These are phyloP conservation scores for Parietichytrium sp. DNA, from an alignment of 108 stramenopile genomes.

Conservation along the genomic window DNA sequence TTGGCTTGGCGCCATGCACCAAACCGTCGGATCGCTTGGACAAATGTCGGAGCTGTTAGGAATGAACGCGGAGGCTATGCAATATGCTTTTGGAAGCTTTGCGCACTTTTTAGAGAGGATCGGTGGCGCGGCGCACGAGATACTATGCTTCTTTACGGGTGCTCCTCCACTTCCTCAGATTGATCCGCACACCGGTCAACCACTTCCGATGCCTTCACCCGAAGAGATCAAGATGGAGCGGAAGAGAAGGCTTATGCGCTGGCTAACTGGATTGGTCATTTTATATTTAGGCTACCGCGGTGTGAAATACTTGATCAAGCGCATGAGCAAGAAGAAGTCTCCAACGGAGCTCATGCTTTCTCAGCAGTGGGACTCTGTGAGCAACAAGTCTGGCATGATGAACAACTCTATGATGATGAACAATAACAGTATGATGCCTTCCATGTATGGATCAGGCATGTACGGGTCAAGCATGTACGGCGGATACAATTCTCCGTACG, in stretches of 20 bases:
- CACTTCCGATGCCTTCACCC: background rate
- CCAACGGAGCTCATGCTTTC: conserved; percentile 30
- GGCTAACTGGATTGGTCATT: conserved; percentile 27
- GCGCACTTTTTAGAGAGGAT: conserved; percentile 35
- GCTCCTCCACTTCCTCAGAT: conserved; percentile 35
- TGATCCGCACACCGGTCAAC: conserved; percentile 33
- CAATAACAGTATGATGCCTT: background rate
- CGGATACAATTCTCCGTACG: background rate
- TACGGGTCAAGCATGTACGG: conserved; percentile 39
- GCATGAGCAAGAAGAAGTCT: conserved; percentile 2
- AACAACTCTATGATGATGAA: background rate
- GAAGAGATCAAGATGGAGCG: conserved; percentile 21
- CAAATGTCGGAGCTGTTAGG: conserved; percentile 33
- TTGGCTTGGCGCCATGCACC: conserved; percentile 38
- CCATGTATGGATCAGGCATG: conserved; percentile 18
- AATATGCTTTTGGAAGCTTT: conserved; percentile 35
- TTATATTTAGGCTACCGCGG: conserved; percentile 29
- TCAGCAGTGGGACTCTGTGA: conserved; percentile 24
- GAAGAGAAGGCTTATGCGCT: background rate
- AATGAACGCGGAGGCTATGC: conserved; percentile 30
- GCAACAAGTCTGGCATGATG: background rate
- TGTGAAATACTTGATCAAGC: background rate
- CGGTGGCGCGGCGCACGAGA: conserved; percentile 27
- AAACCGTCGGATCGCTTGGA: conserved; percentile 3
- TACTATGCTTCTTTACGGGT: conserved; percentile 19